A percentile compares a stretch with the other conserved stretches of the same genome.
These are phyloP conservation scores for Populus nigra DNA, from an alignment of 345 rosid species.

Conservation along the genomic window DNA sequence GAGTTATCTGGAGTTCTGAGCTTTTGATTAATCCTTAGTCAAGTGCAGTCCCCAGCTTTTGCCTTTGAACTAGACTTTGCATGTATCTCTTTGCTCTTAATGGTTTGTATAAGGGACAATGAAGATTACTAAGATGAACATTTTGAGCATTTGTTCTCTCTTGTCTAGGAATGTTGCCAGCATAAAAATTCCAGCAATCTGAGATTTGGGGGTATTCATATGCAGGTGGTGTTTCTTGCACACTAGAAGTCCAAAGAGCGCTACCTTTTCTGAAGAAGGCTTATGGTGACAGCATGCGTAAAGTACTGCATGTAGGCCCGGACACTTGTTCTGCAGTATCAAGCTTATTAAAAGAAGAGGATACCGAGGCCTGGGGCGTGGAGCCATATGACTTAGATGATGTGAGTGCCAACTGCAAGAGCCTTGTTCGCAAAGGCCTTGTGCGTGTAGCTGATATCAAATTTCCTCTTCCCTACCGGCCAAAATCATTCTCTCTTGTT, in stretches of 20 bases:
- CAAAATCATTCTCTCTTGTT: constrained; percentile 91
- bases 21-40: background rate
- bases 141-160: background rate
- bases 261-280: constrained; percentile 75
- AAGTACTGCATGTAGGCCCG: constrained; percentile 93
- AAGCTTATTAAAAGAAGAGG: constrained; percentile 73
- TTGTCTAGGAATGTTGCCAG: background rate
- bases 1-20: background rate
- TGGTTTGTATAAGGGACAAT: background rate
- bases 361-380: constrained; percentile 94
- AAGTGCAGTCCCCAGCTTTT: background rate
- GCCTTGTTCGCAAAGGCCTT: constrained; percentile 74
- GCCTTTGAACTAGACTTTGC: background rate
- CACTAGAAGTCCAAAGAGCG: constrained; percentile 76
- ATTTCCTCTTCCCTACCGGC: constrained; percentile 78
- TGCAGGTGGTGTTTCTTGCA: constrained; percentile 78
- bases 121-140: background rate
- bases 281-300: constrained; percentile 87
- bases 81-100: background rate
- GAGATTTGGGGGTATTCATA: background rate
- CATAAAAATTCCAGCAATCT: background rate
- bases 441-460: constrained; percentile 93
- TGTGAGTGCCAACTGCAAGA: constrained; percentile 75
- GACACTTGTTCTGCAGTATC: constrained; percentile 90
- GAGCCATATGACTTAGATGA: constrained; percentile 98